Base-by-base conservation (phyloP, 179 eudicot genomes). In the Camellia oleifera region DNA sequence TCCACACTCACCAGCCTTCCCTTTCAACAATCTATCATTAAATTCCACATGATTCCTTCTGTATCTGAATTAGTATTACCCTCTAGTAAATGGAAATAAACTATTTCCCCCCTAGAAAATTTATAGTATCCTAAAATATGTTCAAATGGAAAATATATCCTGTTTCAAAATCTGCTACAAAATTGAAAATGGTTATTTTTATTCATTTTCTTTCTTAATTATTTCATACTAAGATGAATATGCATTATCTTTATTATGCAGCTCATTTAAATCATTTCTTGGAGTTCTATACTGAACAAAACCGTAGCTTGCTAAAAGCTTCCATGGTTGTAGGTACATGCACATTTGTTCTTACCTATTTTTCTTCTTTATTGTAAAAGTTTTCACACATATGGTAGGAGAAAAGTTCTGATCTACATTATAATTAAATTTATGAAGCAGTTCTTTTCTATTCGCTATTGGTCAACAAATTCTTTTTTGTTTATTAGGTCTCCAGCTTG, bases 231-330 rank as follows among this genome's bases (percentile, higher is more conserved):
- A 50, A 72, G 69, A 61, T 23, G 60, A 74, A 18, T 74, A 46
- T 52, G 45, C 69, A 46, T 48, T 78, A 63, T 81, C 56, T 10
- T 72, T 58, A 46, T 15, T 17, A 73, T 86, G 88, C 92, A 95
- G 99, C 99, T 53, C 98, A 95, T 87, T 84, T 95, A 86, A 92
- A 93, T 81, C 98, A 94, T 83, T 82, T 95, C 74, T 81, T 91
- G 87, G 98, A 95, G 87, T 67, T 88, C 72, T 91, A 86, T 84
- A 69, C 48, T 78, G 90, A 76, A 83, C 86, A 84, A 84, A 86
- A 87, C 60, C 74, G 72, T 87, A 92, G 89, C 84, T 75, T 89
- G 40, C 72, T 84, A 62, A 89, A 82, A 86, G 91, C 93, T 77
- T 87, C 81, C 50, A 62, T 87, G 63, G 86, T 88, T 71, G 92